Base-by-base conservation (phyloP, 2,329 filamentous ascomycete species). In the Pezicula rhizophila region DNA sequence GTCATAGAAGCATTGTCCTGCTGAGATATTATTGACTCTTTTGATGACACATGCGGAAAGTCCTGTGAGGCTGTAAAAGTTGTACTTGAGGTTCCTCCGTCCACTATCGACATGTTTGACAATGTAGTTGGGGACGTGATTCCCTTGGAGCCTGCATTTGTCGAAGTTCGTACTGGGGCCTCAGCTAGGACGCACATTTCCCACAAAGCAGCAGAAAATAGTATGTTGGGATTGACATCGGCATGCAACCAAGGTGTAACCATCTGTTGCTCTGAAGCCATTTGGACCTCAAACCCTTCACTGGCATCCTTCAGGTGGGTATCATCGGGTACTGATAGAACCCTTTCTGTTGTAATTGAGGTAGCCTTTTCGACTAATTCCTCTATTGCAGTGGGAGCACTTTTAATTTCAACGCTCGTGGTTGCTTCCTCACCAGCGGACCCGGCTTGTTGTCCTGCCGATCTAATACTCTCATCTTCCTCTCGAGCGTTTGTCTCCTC, bases 401-500 rank as follows among this genome's bases (percentile, higher is more conserved):
- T 50, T 55, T 64, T 48, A 33, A 42, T 28, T 34, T 52, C 47
- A 39, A 57, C 48, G 39, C 58, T 51, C 23, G 37, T 41, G 50
- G 47, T 38, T 52, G 49, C 15, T 57, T 44, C 33, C 52, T 56
- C 46, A 58, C 54, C 37, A 26, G 40, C 23, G 5, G 25, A 10
- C 25, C 25, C 11, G 2, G n/a, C 11, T 12, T 25, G n/a, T 31
- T 31, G 28, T 31, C 28, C 28, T 67, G 8, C 65, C 62, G 46
- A 67, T 52, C 43, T 56, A 56, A 37, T 56, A 51, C 18, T 60
- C 57, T 10, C 51, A 31, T 42, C 50, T 23, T 54, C 47, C 17
- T 50, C 49, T 26, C 58, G 52, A 33, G 34, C 53, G 17, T 63
- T 58, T 10, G 65, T 70, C 12, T 71, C 68, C 40, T 76, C 73